Conservation (phyloP, 2,329 filamentous ascomycete genomes). For the Talaromyces sp. region DNA sequence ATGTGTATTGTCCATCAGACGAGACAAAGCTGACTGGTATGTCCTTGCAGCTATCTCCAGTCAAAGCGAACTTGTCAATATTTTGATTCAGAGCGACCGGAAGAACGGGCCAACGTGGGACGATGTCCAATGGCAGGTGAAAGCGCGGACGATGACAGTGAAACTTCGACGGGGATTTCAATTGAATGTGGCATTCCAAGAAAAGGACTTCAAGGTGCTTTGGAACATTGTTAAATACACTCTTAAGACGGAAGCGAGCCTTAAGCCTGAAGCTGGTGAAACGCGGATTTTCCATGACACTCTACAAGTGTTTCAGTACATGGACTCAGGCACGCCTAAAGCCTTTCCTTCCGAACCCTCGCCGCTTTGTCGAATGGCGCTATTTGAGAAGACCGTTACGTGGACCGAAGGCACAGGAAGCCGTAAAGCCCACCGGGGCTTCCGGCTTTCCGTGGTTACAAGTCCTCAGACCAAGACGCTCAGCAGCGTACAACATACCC, state of each 20-base stretch:
- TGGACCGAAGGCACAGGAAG: conserved; percentile 68
- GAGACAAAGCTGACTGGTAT: conserved; percentile 63
- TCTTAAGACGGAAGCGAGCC: conserved; percentile 64
- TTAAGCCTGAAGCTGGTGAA: conserved; percentile 67
- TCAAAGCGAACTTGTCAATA: conserved; percentile 70
- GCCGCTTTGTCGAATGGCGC: conserved; percentile 62
- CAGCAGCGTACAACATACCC: conserved; percentile 67
- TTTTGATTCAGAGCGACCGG: conserved; percentile 65
- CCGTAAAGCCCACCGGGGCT: conserved; percentile 70
- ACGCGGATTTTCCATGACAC: conserved; percentile 62
- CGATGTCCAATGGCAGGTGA: conserved; percentile 72
- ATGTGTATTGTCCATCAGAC: conserved; percentile 69
- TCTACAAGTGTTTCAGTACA: conserved; percentile 72
- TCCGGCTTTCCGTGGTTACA: conserved; percentile 71
- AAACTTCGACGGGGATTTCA: conserved; percentile 71
- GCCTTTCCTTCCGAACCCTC: conserved; percentile 72
- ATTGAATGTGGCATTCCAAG: conserved; percentile 64
- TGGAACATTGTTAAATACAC: conserved; percentile 85
- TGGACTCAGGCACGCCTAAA: conserved; percentile 66
- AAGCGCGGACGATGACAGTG: conserved; percentile 60
- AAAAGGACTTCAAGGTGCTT: conserved; percentile 71
- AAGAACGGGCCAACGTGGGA: conserved; percentile 70
- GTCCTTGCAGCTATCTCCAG: conserved; percentile 71
- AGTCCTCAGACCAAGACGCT: conserved; percentile 71
- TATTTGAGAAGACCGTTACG: conserved; percentile 68